Base-by-base conservation (phyloP, 169 alveolate species). In the Blepharisma undulans region DNA sequence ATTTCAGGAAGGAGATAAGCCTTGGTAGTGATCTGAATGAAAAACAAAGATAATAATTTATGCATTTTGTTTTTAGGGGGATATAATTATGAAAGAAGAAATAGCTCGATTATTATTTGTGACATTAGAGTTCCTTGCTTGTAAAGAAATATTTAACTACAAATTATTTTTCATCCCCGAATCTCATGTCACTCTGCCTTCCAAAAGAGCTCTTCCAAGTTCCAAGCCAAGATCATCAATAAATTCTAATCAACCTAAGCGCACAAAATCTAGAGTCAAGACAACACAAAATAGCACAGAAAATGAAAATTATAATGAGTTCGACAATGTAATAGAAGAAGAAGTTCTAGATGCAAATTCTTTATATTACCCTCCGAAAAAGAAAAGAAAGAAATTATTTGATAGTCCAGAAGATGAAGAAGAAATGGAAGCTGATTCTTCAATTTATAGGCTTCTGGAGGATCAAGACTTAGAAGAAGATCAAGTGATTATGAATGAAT, bases 11-110 rank as follows among this genome's bases (percentile, higher is more conserved):
- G 92, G 80, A 74, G 90, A 48, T 60, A 93, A 34, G 4, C 95
- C 95, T 82, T 90, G 34, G 61, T 90, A 90, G 76, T 93, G 95
- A 71, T 92, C 96, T 30, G 90, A 79, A 71, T 96, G 98, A 87
- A 92, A 93, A n/a, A n/a, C n/a, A n/a, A n/a, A n/a, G n/a, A n/a
- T n/a, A n/a, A n/a, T n/a, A n/a, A n/a, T n/a, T n/a, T n/a, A n/a
- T n/a, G n/a, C n/a, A n/a, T n/a, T n/a, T n/a, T n/a, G n/a, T n/a
- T n/a, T n/a, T n/a, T n/a, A n/a, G n/a, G n/a, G n/a, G n/a, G n/a
- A n/a, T n/a, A n/a, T n/a, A n/a, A n/a, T n/a, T n/a, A n/a, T n/a
- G n/a, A n/a, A n/a, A n/a, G n/a, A n/a, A n/a, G n/a, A n/a, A n/a
- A n/a, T n/a, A n/a, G n/a, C n/a, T n/a, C n/a, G n/a, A n/a, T n/a